phyloP scores from a whole-genome alignment of 2,329 filamentous ascomycete genomes.

The Apiospora kogelbergensis region DNA sequence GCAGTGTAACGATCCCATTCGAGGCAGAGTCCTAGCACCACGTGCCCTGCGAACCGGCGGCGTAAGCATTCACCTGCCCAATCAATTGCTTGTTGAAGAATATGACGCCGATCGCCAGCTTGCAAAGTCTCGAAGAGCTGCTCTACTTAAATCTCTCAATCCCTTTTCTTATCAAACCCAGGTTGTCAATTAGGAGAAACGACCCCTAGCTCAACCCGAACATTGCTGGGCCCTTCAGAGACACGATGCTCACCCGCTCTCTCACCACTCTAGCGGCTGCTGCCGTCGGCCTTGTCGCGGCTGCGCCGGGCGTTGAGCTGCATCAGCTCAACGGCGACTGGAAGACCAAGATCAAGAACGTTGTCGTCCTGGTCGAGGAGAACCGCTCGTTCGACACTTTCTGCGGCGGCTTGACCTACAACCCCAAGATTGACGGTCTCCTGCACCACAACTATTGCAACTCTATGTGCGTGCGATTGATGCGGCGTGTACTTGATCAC shows the following conservation, averaged over 20 bases:
- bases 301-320: not conserved
- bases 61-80: not conserved
- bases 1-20: not conserved
- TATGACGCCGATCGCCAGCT: not conserved
- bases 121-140: not conserved
- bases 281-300: not conserved
- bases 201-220: too few species aligned
- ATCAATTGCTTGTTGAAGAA: not conserved
- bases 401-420: conserved; percentile 1
- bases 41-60: not conserved
- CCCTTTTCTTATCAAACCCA: not conserved
- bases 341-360: conserved; percentile 9
- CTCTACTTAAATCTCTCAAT: not conserved
- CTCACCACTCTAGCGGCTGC: not conserved
- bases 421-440: conserved; percentile 4
- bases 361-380: conserved; percentile 8
- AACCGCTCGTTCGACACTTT: conserved; percentile 9
- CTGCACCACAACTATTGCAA: conserved; percentile 9
- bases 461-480: not conserved
- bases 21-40: not conserved
- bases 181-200: too few species aligned
- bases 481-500: not conserved
- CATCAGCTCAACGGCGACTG: not conserved
- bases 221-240: not conserved
- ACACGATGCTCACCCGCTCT: not conserved